Evolutionary conservation across 495 filamentous ascomycete genomes (phyloP).

Genomic region (Penicillium argentinense): DNA sequence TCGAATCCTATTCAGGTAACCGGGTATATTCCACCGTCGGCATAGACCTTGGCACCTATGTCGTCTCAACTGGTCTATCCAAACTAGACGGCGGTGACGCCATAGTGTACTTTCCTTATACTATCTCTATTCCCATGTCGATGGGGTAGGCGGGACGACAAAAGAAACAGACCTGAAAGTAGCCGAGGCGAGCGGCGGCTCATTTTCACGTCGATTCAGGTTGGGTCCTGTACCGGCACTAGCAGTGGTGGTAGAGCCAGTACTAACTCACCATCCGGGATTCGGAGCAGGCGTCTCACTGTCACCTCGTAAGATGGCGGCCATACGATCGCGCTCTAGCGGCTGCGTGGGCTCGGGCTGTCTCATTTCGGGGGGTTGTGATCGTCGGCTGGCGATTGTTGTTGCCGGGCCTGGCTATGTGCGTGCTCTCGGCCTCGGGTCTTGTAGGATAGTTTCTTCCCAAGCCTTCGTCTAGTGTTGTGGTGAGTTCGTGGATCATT

Average conservation of each 20-base stretch:
- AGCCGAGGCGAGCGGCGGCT: neutral
- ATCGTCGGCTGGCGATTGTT: neutral
- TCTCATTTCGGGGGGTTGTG: neutral
- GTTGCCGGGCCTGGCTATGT: neutral
- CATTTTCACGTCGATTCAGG: neutral
- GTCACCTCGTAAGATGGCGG: neutral
- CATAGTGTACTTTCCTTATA: no score
- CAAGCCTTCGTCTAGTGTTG: conserved; percentile 27
- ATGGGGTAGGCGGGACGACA: neutral
- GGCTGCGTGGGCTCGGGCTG: conserved; percentile 1
- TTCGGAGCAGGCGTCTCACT: neutral
- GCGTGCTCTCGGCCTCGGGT: no score
- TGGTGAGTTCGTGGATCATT: conserved; percentile 25
- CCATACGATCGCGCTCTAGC: neutral
- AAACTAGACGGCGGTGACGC: neutral
- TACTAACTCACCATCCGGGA: no score
- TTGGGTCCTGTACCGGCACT: neutral
- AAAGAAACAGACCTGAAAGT: neutral
- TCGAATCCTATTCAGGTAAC: neutral
- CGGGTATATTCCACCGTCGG: neutral
- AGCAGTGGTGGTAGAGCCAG: neutral
- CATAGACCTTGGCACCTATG: neutral
- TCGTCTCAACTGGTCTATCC: neutral
- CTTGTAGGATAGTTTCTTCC: no score
- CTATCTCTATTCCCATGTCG: neutral